Conservation (phyloP, 768 basidiomycete species). For the Tylopilus plumbeoviolaceoides region DNA sequence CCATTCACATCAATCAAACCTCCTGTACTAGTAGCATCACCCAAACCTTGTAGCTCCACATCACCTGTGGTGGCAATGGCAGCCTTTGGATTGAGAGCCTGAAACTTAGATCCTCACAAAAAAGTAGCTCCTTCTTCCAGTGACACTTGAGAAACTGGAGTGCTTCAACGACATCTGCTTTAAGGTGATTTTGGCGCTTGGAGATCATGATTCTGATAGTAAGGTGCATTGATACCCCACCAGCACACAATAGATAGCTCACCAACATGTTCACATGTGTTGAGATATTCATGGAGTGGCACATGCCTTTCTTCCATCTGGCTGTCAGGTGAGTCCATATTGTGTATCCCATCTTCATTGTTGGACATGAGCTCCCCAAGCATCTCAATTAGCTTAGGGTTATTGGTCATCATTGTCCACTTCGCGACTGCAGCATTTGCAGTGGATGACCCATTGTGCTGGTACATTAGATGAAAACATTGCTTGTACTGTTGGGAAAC, state of each 20-base stretch:
- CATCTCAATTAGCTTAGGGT: too few relatives aligned
- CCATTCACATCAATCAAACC: too few relatives aligned
- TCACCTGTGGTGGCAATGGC: too few relatives aligned
- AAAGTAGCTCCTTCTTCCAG: not conserved
- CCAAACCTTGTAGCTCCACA: too few relatives aligned
- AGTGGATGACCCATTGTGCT: too few relatives aligned
- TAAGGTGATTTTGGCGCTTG: not conserved
- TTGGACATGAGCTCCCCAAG: too few relatives aligned
- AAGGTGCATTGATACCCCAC: not conserved
- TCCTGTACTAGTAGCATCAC: too few relatives aligned
- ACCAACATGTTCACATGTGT: not conserved
- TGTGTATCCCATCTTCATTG: too few relatives aligned
- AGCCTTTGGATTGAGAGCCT: too few relatives aligned
- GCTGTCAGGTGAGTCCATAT: not conserved
- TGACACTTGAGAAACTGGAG: not conserved
- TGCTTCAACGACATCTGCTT: not conserved
- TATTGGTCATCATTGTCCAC: too few relatives aligned
- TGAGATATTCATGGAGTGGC: not conserved
- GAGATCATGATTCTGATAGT: not conserved
- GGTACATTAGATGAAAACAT: not conserved
- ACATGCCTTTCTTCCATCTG: not conserved
- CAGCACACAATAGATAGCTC: not conserved
- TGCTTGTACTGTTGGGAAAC: not conserved
- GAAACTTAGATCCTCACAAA: not conserved
- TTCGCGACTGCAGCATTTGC: too few relatives aligned